Conservation (phyloP, 331 rosid genomes). For the Stylosanthes scabra region DNA sequence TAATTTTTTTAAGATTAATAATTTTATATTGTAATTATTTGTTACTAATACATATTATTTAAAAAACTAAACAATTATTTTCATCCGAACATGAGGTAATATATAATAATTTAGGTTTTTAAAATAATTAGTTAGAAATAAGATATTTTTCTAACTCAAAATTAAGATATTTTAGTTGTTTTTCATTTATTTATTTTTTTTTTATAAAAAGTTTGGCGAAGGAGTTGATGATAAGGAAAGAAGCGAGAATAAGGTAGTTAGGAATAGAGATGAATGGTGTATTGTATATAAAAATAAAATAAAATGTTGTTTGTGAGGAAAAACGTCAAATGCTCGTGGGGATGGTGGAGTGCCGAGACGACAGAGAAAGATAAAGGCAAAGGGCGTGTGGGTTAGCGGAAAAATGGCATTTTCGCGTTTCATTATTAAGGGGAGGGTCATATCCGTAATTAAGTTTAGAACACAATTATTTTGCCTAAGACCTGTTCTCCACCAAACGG, state of each 20-base stretch:
- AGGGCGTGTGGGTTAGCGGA: neutral
- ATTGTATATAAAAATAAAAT: neutral
- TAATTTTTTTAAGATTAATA: too few species aligned
- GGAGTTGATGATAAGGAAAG: neutral
- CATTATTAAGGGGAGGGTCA: slow-evolving; percentile 4
- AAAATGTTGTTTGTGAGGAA: neutral
- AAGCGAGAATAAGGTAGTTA: neutral
- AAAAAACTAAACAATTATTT: too few species aligned
- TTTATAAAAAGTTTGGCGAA: too few species aligned
- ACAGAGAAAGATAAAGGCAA: neutral
- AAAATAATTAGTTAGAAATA: too few species aligned
- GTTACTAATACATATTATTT: too few species aligned
- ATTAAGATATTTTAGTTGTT: too few species aligned
- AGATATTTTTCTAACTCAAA: too few species aligned
- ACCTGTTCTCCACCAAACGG: slow-evolving; percentile 60
- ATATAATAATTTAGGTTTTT: too few species aligned
- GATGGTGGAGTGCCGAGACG: slow-evolving; percentile 8
- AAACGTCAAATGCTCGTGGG: slow-evolving; percentile 37
- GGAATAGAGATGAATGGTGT: neutral
- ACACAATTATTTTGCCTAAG: slow-evolving; percentile 56
- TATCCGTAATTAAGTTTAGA: slow-evolving; percentile 33
- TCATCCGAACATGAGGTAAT: too few species aligned
- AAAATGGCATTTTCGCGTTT: slow-evolving; percentile 40
- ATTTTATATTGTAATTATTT: too few species aligned
- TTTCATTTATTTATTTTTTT: too few species aligned